Evolutionary conservation across 2,329 filamentous ascomycete species (phyloP).

Genomic region (Xylaria digitata): DNA sequence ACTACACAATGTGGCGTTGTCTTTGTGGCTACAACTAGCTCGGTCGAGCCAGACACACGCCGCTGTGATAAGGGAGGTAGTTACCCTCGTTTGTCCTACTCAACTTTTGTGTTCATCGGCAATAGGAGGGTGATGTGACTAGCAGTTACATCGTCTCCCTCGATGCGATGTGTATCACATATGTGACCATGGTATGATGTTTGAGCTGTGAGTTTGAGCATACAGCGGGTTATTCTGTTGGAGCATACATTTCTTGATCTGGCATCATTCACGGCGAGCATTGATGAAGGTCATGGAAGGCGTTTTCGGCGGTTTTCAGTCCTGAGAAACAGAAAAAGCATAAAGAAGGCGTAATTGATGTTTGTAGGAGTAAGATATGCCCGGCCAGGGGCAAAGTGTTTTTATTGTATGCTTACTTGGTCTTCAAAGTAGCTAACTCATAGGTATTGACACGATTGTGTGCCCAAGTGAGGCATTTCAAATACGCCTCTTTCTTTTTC

Average conservation of each 20-base stretch:
- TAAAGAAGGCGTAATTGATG: conserved; percentile 34
- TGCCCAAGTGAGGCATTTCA: conserved; percentile 4
- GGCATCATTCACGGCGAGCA: conserved; percentile 37
- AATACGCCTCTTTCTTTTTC: background rate
- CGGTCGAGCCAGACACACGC: background rate
- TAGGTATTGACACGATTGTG: conserved; percentile 13
- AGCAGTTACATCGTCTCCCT: background rate
- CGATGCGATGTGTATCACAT: conserved; percentile 19
- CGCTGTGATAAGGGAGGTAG: conserved; percentile 18
- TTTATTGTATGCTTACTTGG: conserved; percentile 25
- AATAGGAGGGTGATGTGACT: background rate
- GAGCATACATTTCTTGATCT: conserved; percentile 33
- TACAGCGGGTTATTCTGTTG: conserved; percentile 21
- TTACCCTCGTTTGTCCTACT: background rate
- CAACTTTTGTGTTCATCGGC: conserved; percentile 4
- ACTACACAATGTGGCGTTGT: background rate
- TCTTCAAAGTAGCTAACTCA: conserved; percentile 21
- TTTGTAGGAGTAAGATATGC: conserved; percentile 30
- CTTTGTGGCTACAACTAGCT: conserved; percentile 4
- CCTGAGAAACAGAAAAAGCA: conserved; percentile 34
- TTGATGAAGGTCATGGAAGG: conserved; percentile 36
- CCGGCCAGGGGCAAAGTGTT: conserved; percentile 2
- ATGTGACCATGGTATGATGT: conserved; percentile 4
- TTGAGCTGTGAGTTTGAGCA: conserved; percentile 12
- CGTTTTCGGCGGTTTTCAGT: conserved; percentile 30